Base-by-base conservation (phyloP, 1,139 yeast genomes). In the Magnusiomyces sp. region DNA sequence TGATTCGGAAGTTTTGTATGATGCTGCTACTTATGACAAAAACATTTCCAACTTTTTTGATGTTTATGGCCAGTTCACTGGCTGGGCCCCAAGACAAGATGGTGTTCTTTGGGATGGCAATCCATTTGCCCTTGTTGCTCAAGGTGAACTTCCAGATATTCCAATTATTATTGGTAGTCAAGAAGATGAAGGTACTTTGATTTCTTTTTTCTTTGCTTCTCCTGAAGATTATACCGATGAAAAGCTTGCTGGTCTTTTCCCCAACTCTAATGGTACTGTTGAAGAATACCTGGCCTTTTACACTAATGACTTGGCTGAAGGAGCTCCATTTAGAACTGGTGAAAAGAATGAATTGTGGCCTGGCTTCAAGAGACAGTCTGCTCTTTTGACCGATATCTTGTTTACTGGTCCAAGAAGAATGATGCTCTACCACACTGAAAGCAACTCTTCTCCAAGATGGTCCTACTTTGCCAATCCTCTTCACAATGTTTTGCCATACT, bases 101-200 rank as follows among this genome's bases (percentile, higher is more conserved):
- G 62, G 59, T 5, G 36, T 43, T 4, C 27, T 43, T 11, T 41
- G 56, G 14, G 31, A 50, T 5, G 52, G 53, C n/a, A 46, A 40
- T 17, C 43, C 55, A 7, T 48, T 34, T 34, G 40, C 51, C 13
- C 36, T 53, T 20, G 37, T 53, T 2, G 29, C 27, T 2, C 36
- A 44, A 2, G 57, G 56, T n/a, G 45, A 48, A 17, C 48, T 45
- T 39, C 51, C 59, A 31, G 36, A 50, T 16, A 53, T 59, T 9
- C 62, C 62, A 5, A 48, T 50, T 17, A 53, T 59, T 16, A 40
- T 50, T 31, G 62, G 62, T 7, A 53, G 50, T 40, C 57, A 58
- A 46, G 54, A 54, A 36, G 62, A 59, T 41, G 62, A 59, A 43
- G 62, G 62, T 1, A 55, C 62, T 2, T 7, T 54, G 14, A 57